These are phyloP conservation scores for Tricharina praecox DNA, from an alignment of 495 filamentous ascomycete genomes.

Conservation along the genomic window DNA sequence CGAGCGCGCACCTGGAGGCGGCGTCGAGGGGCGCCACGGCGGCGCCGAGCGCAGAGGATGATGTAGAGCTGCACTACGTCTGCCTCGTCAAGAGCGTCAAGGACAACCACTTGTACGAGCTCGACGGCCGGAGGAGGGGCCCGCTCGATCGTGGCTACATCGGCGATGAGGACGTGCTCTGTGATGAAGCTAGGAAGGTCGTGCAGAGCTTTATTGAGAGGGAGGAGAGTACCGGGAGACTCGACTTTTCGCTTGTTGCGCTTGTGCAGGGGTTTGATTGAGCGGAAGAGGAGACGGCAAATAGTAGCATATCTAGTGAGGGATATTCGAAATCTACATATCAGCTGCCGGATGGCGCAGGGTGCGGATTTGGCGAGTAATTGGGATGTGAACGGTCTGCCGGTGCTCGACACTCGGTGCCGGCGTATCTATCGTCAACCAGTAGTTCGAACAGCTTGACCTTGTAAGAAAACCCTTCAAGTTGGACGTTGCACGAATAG, in stretches of 20 bases:
- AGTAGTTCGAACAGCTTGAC: too few species aligned
- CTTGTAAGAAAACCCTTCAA: too few species aligned
- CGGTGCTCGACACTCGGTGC: too few species aligned
- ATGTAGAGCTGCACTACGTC: conserved; percentile 68
- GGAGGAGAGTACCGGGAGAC: conserved; percentile 33
- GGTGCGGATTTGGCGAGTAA: too few species aligned
- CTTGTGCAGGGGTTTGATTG: conserved; percentile 28
- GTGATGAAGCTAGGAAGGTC: conserved; percentile 43
- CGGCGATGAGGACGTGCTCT: conserved; percentile 51
- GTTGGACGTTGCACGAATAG: too few species aligned
- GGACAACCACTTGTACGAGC: conserved; percentile 60
- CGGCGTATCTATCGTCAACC: too few species aligned
- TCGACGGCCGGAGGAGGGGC: conserved; percentile 60
- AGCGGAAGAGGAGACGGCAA: too few species aligned
- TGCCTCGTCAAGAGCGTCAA: conserved; percentile 59
- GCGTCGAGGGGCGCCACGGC: conserved; percentile 55
- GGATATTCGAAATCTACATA: too few species aligned
- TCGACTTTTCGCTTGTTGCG: conserved; percentile 42
- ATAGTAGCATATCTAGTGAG: too few species aligned
- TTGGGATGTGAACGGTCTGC: too few species aligned
- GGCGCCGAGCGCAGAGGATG: conserved; percentile 49
- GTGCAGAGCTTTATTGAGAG: conserved; percentile 40
- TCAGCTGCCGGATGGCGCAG: too few species aligned
- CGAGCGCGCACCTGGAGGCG: conserved; percentile 52
- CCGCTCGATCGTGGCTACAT: conserved; percentile 54